These are phyloP conservation scores for Paracoccidioides brasiliensis DNA, from an alignment of 2,329 filamentous ascomycete species.

Conservation along the genomic window DNA sequence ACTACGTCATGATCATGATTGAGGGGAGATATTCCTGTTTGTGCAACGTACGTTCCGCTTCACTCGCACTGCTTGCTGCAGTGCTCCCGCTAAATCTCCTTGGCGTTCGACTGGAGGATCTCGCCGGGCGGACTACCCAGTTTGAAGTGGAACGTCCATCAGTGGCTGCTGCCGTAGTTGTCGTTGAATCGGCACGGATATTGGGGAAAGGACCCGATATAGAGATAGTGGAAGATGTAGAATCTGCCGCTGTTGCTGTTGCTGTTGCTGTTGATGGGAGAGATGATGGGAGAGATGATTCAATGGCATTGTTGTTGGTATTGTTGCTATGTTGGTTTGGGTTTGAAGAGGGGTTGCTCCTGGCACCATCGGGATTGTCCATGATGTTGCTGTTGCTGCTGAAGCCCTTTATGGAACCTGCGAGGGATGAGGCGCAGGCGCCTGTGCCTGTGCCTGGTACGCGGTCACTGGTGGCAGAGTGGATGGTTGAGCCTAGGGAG, in stretches of 20 bases:
- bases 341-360: background rate
- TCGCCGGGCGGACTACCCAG: conserved; percentile 20
- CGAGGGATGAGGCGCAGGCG: conserved; percentile 21
- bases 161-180: conserved; percentile 4
- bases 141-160: conserved; percentile 12
- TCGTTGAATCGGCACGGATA: conserved; percentile 5
- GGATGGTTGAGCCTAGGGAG: conserved; percentile 31
- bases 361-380: conserved; percentile 8
- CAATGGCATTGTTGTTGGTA: background rate
- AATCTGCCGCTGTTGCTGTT: background rate
- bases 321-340: too few relatives aligned
- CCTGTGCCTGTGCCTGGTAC: conserved; percentile 14
- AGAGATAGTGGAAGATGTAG: background rate
- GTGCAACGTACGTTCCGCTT: conserved; percentile 34
- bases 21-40: conserved; percentile 15
- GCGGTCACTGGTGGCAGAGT: conserved; percentile 14
- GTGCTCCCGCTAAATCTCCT: conserved; percentile 72
- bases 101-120: conserved; percentile 55
- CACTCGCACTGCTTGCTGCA: conserved; percentile 64
- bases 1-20: background rate
- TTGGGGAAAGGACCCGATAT: background rate
- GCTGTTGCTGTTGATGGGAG: background rate
- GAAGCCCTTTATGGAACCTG: conserved; percentile 19
- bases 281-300: background rate
- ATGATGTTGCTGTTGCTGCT: background rate